Percentiles rank a stretch among this genome's conserved stretches.
These are phyloP conservation scores for Nadsonia fulvescens DNA, from an alignment of 805 yeast genomes.

Conservation along the genomic window DNA sequence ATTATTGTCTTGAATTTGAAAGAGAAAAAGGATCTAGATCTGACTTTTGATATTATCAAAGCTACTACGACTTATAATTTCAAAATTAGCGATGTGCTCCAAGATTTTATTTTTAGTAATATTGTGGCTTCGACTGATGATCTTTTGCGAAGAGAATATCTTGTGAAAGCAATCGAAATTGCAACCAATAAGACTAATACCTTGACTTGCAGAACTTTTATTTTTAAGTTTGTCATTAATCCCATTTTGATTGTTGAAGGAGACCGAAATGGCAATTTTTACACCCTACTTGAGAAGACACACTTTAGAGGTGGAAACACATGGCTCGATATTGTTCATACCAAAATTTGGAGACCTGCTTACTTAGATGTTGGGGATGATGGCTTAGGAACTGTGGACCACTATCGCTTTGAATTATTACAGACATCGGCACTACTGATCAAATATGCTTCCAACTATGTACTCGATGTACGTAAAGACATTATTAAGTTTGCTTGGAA, in stretches of 20 bases:
- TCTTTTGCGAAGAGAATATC: slow-evolving; percentile 29
- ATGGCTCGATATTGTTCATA: slow-evolving; percentile 51
- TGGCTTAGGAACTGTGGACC: slow-evolving; percentile 52
- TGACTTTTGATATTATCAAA: slow-evolving; percentile 25
- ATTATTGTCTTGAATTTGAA: slow-evolving; percentile 25
- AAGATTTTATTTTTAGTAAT: slow-evolving; percentile 36
- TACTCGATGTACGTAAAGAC: slow-evolving; percentile 54
- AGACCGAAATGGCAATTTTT: slow-evolving; percentile 28
- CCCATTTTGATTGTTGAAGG: slow-evolving; percentile 50
- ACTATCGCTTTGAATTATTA: slow-evolving; percentile 55
- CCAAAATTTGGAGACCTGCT: slow-evolving; percentile 53
- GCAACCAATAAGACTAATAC: slow-evolving; percentile 28
- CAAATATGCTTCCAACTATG: slow-evolving; percentile 41
- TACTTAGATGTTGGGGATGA: slow-evolving; percentile 24
- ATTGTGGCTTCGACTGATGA: slow-evolving; percentile 35
- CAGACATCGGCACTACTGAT: slow-evolving; percentile 67
- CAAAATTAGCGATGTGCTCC: slow-evolving; percentile 29
- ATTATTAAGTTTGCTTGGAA: slow-evolving; percentile 91
- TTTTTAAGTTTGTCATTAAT: slow-evolving; percentile 45
- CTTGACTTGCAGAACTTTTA: slow-evolving; percentile 38
- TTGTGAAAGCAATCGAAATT: slow-evolving; percentile 33
- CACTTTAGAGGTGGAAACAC: slow-evolving; percentile 14
- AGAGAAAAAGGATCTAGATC: slow-evolving; percentile 19
- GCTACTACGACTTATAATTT: slow-evolving; percentile 25
- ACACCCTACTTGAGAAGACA: slow-evolving; percentile 24